Conservation (phyloP, 352 stramenopile species). For the Globisporangium viniferum region DNA sequence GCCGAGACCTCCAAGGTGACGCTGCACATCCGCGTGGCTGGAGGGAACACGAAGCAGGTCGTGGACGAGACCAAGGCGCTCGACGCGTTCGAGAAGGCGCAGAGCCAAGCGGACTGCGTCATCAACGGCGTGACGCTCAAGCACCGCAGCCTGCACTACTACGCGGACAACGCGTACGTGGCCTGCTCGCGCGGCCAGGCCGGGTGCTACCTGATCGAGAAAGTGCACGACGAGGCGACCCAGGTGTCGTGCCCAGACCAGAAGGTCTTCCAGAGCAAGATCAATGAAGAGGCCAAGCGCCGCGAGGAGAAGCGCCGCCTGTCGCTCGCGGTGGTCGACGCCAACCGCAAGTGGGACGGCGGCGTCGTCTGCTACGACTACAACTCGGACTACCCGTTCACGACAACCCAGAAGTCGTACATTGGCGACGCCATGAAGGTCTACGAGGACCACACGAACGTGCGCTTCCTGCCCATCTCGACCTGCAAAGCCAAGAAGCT, state of each 20-base stretch:
- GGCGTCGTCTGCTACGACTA: conserved; percentile 76
- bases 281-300: conserved; percentile 20
- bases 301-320: conserved; percentile 39
- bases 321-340: conserved; percentile 62
- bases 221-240: conserved; percentile 51
- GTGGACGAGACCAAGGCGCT: not conserved
- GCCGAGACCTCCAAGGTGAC: conserved; percentile 18
- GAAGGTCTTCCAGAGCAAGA: conserved; percentile 33
- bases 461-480: conserved; percentile 59
- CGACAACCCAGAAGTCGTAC: conserved; percentile 41
- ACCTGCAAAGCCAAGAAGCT: conserved; percentile 48
- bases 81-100: conserved; percentile 5
- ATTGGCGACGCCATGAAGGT: conserved; percentile 69
- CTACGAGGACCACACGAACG: conserved; percentile 63
- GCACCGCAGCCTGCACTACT: conserved; percentile 71
- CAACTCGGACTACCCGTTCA: conserved; percentile 67
- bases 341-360: conserved; percentile 54
- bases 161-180: conserved; percentile 68
- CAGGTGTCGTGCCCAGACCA: conserved; percentile 54
- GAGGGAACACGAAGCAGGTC: not conserved
- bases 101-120: conserved; percentile 37
- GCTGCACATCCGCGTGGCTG: conserved; percentile 31
- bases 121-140: conserved; percentile 52
- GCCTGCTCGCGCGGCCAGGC: conserved; percentile 58
- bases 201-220: conserved; percentile 64